Base-by-base conservation (phyloP, 495 filamentous ascomycete genomes). In the Xeromyces bisporus region DNA sequence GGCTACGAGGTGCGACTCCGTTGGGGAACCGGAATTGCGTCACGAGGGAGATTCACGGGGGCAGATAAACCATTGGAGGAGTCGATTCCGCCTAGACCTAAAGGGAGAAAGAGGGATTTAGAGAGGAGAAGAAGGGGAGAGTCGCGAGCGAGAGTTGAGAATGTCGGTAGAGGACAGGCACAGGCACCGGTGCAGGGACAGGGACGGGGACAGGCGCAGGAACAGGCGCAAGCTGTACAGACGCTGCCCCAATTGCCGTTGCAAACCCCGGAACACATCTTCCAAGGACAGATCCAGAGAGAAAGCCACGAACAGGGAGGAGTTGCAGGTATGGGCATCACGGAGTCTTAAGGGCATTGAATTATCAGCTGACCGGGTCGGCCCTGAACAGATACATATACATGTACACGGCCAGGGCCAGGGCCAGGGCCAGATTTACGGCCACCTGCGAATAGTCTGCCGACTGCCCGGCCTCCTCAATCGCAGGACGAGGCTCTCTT, bases 11-110 rank as follows among this genome's bases (percentile, higher is more conserved):
- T 58, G 4, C 42, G 54, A 14, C 37, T 58, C 11, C 46, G 46
- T 9, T 55, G 54, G 54, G 51, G 51, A 1, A 35, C 39, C 15
- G 54, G 54, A 0, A 54, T 58, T 32, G 54, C 54, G 0, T 58
- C 54, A 24, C 47, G 54, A 10, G 54, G 54, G 3, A 41, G 36
- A 1, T 55, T 50, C 33, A 50, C 44, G 2, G 54, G 54, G 2
- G 54, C 54, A 4, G 50, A 46, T 23, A 51, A 48, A 28, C 51
- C 54, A 1, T n/a, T 54, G 1, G 33, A 42, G 9, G 34, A 44
- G 15, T 43, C 38, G 32, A 34, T 47, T 2, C 44, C 42, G 8
- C 23, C 39, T 2, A 44, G 47, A 32, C 34, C 30, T 0, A 51
- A 41, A 24, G 54, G 54, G 3, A 38, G 54, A 23, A 39, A 28